phyloP scores from a whole-genome alignment of 2,329 filamentous ascomycete genomes.

The Achaetomium macrosporum region DNA sequence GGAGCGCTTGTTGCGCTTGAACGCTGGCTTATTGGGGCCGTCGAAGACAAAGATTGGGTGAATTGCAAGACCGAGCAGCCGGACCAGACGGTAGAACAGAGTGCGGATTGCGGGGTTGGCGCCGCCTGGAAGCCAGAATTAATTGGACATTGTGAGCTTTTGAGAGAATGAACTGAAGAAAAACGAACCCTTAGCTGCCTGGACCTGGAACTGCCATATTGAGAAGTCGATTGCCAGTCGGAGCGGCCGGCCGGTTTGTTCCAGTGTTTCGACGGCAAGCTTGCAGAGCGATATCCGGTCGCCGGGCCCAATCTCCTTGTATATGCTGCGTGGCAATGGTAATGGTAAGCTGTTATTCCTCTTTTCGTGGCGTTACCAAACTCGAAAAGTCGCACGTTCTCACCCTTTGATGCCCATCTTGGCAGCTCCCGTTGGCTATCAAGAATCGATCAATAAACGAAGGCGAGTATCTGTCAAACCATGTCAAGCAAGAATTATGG shows the following conservation, averaged over 20 bases:
- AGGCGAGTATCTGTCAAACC: background rate
- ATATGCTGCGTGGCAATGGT: conserved; percentile 56
- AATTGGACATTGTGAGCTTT: background rate
- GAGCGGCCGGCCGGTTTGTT: conserved; percentile 64
- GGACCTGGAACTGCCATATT: conserved; percentile 95
- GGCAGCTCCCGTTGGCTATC: background rate
- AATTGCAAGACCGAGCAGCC: conserved; percentile 43
- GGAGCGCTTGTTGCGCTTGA: conserved; percentile 80
- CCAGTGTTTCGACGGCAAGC: conserved; percentile 71
- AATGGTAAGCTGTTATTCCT: background rate
- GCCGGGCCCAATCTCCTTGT: conserved; percentile 80
- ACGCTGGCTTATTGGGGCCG: conserved; percentile 49
- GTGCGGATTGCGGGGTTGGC: conserved; percentile 86
- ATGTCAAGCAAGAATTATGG: background rate
- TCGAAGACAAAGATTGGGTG: conserved; percentile 51
- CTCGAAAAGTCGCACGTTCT: background rate
- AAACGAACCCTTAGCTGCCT: conserved; percentile 63
- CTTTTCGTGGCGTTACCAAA: too few relatives aligned
- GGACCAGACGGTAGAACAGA: conserved; percentile 81
- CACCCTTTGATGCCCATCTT: conserved; percentile 63
- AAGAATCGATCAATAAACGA: background rate
- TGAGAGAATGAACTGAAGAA: background rate
- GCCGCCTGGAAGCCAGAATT: conserved; percentile 51
- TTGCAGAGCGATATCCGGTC: conserved; percentile 75
- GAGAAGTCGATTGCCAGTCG: conserved; percentile 89